Base-by-base conservation (phyloP, 306 rosid species). In the Trifolium repens region DNA sequence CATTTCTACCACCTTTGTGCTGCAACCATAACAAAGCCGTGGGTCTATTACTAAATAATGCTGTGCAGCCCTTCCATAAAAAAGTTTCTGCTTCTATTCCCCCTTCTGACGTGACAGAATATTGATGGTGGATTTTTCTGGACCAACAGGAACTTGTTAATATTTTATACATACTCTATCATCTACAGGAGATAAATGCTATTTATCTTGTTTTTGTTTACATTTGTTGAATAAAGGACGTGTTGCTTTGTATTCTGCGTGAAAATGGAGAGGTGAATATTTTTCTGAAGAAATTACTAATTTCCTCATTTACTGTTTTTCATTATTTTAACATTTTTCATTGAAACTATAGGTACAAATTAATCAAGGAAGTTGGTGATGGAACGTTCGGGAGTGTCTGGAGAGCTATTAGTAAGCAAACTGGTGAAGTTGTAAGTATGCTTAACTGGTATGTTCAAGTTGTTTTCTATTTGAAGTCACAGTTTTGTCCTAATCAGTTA, bases 361-460 rank as follows among this genome's bases (percentile, higher is more conserved):
- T 96, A 87, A 96, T 92, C 78, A 96, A 96, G 89, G 99, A 96
- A 87, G 99, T 96, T 58, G 99, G 99, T 83, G 91, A 96, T 84
- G 99, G 99, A 71, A 89, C 99, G 12, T 96, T 92, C 82, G 99
- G 99, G 73, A 86, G 85, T 83, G 99, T 96, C 37, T 96, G 99
- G 99, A 83, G 98, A 78, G 99, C 98, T 69, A 86, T 96, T 46
- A 81, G 86, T 79, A 96, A 88, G 91, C 93, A 88, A 79, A 88
- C 92, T 66, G 99, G 98, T 67, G 98, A 96, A 92, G 96, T 90
- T 83, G 99, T 96, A 85, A 90, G 96, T 87, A 26, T 80, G 57
- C 43, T 82, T 74, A 64, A 44, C 22, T 66, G 40, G 13, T 32
- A 30, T 67, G 77, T 24, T 52, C 50, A 69, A 70, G 64, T 3